These are phyloP conservation scores for Gossypium thurberi DNA, from an alignment of 345 rosid genomes.

Conservation along the genomic window DNA sequence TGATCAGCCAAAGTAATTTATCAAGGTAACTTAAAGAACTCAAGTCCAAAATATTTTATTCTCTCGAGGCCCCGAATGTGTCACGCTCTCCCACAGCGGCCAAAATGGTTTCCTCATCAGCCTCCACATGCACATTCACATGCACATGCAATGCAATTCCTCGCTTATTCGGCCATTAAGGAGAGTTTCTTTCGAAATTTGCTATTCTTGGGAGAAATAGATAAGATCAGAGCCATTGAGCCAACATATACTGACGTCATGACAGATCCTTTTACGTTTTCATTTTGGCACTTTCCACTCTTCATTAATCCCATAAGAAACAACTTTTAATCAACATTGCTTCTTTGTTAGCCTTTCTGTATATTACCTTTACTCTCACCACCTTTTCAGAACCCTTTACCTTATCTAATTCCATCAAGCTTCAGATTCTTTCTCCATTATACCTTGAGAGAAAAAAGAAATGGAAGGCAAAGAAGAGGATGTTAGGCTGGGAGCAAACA, in stretches of 20 bases:
- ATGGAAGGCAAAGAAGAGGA: conserved; percentile 48
- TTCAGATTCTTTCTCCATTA: background rate
- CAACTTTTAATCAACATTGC: background rate
- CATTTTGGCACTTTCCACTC: background rate
- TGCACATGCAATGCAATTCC: background rate
- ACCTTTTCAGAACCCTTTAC: background rate
- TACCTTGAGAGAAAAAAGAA: background rate
- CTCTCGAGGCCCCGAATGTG: background rate
- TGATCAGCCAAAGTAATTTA: background rate
- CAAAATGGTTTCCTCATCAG: background rate
- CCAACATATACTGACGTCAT: background rate
- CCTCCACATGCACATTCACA: background rate
- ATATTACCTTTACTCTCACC: background rate
- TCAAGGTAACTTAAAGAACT: background rate
- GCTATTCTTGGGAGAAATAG: background rate
- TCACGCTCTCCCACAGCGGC: background rate
- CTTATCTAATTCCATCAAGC: background rate
- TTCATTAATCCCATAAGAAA: background rate
- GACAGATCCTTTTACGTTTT: background rate
- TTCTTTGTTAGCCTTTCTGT: background rate
- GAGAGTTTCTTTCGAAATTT: too few species aligned
- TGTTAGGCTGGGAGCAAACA: conserved; percentile 33
- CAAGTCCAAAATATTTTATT: too few species aligned
- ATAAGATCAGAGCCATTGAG: background rate
- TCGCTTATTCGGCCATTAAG: background rate